Percentiles rank a stretch among this genome's conserved stretches.
These are phyloP conservation scores for Dimargaris cristalligena DNA, from an alignment of 192 early-diverging fungal genomes.

Conservation along the genomic window DNA sequence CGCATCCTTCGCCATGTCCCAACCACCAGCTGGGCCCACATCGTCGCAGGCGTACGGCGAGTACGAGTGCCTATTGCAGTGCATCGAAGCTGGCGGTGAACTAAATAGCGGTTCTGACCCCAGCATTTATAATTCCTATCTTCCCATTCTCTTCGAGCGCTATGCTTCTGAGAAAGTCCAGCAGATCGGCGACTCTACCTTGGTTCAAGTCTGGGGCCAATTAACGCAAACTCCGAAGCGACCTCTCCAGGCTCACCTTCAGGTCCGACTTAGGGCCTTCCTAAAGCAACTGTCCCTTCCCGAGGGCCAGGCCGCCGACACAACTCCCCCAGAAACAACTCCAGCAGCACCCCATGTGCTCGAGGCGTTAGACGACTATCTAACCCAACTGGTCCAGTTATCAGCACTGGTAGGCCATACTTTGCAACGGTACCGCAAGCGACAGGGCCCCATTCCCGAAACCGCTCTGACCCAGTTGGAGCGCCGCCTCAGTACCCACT, in stretches of 20 bases:
- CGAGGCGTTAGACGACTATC: no score
- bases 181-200: not conserved
- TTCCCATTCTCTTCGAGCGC: not conserved
- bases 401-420: no score
- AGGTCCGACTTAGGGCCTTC: not conserved
- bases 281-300: not conserved
- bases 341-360: no score
- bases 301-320: not conserved
- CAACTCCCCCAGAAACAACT: not conserved
- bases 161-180: not conserved
- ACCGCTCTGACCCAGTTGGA: no score
- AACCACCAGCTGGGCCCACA: no score
- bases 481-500: not conserved
- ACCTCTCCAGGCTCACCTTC: not conserved
- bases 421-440: no score
- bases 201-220: not conserved
- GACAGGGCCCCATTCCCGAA: no score
- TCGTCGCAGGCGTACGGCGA: constrained; percentile 2
- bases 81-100: not conserved
- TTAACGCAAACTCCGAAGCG: no score
- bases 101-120: not conserved
- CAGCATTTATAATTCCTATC: not conserved
- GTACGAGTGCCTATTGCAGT: not conserved
- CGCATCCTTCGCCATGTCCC: no score
- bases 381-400: no score